Percentiles rank a stretch among this genome's conserved stretches.
These are phyloP conservation scores for Boletales sp. DNA, from an alignment of 768 basidiomycete genomes.

Conservation along the genomic window DNA sequence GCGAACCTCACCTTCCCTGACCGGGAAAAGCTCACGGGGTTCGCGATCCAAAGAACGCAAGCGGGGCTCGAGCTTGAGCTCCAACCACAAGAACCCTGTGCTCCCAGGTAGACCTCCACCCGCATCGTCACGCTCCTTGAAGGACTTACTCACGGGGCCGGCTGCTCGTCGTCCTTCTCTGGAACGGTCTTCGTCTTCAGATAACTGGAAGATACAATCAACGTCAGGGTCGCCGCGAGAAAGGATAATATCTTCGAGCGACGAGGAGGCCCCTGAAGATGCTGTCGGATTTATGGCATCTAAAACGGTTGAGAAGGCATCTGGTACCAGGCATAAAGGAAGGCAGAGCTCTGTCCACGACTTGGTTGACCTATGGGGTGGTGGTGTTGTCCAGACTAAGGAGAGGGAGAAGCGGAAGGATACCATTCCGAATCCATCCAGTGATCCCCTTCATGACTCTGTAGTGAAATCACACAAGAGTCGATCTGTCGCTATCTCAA, in stretches of 20 bases:
- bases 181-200: slow-evolving; percentile 32
- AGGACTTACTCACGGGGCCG: slow-evolving; percentile 3
- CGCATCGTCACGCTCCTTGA: slow-evolving; percentile 5
- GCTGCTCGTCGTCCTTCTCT: slow-evolving; percentile 11
- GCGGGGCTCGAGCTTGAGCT: slow-evolving; percentile 4
- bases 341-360: slow-evolving; percentile 84
- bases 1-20: slow-evolving; percentile 18
- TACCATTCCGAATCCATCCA: slow-evolving; percentile 13
- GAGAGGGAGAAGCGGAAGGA: slow-evolving; percentile 41
- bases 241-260: slow-evolving; percentile 48
- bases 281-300: slow-evolving; percentile 26
- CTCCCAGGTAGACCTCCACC: slow-evolving; percentile 5
- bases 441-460: slow-evolving; percentile 13
- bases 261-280: slow-evolving; percentile 55
- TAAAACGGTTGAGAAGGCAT: slow-evolving; percentile 20
- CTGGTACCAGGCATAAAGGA: slow-evolving; percentile 36
- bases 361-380: slow-evolving; percentile 75
- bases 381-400: slow-evolving; percentile 36
- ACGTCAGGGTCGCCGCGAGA: slow-evolving; percentile 21
- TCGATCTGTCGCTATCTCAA: slow-evolving; percentile 14
- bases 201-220: slow-evolving; percentile 48
- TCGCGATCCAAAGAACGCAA: slow-evolving; percentile 38
- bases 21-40: slow-evolving; percentile 15
- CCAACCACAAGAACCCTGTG: slow-evolving; percentile 8
- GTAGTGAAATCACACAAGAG: slow-evolving; percentile 16